Base-by-base conservation (phyloP, 805 yeast genomes). In the Candida ficus region DNA sequence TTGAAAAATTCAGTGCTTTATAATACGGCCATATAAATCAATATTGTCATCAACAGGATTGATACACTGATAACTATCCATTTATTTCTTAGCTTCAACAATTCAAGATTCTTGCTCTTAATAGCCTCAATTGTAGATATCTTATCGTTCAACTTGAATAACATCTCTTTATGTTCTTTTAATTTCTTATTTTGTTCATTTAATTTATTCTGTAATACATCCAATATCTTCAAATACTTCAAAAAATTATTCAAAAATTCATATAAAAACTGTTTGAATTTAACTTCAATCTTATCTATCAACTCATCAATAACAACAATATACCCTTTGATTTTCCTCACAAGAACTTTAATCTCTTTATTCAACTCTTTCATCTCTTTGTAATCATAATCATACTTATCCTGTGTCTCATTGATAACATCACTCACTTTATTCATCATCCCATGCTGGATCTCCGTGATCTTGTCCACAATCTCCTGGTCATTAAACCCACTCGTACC, bases 1-100 rank as follows among this genome's bases (percentile, higher is more conserved):
- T 48, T 26, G 40, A 49, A 14, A 55, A 60, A 34, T 43, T 62
- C 16, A 37, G 35, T 17, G 39, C 31, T 17, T 35, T 40, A 12
- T n/a, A 26, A 11, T 37, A 80, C n/a, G n/a, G n/a, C n/a, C n/a
- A n/a, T n/a, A n/a, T n/a, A n/a, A n/a, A n/a, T n/a, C n/a, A 26
- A 13, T 9, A 26, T 26, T 6, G n/a, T 26, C 8, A 26, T 26
- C 16, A 26, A 26, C 12, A 9, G n/a, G n/a, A 26, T 13, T 14
- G n/a, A 26, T 14, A 26, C n/a, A 13, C 12, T 26, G 7, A 26
- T 13, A 13, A 26, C 28, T 26, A 36, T 29, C 29, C 34, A 37
- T 30, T 30, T 37, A 7, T 29, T 30, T 18, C 39, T 22, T 19
- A 22, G 5, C n/a, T 37, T 30, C 18, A 30, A 7, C 7, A 12